Conservation (phyloP, 2,329 filamentous ascomycete species). For the Colletotrichum caudatum region DNA sequence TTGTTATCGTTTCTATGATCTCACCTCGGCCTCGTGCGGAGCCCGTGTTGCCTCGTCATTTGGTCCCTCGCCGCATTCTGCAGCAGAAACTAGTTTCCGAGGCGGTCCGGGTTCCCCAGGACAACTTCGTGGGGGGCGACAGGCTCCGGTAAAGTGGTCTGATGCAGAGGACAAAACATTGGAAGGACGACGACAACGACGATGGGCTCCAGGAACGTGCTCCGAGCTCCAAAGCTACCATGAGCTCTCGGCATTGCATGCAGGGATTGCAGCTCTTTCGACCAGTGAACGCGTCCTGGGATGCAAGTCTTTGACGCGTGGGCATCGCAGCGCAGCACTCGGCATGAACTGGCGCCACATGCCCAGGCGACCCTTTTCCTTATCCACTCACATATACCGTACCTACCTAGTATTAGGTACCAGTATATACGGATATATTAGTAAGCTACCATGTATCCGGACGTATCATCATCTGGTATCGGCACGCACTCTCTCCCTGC, state of each 20-base stretch:
- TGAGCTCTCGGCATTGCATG: slow-evolving; percentile 26
- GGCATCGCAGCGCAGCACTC: slow-evolving; percentile 26
- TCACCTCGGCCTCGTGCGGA: not conserved
- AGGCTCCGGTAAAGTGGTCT: not conserved
- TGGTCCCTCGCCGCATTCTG: slow-evolving; percentile 30
- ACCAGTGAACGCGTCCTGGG: slow-evolving; percentile 23
- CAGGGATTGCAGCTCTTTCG: slow-evolving; percentile 36
- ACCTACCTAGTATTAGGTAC: no score
- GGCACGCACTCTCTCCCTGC: no score
- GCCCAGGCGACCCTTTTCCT: not conserved
- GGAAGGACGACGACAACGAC: not conserved
- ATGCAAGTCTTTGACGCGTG: slow-evolving; percentile 37
- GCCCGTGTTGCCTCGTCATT: slow-evolving; percentile 17
- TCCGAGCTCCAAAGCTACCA: slow-evolving; percentile 2
- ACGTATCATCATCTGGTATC: no score
- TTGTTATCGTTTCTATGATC: not conserved
- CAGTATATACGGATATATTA: no score
- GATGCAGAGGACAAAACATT: not conserved
- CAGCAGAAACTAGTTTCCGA: slow-evolving; percentile 15
- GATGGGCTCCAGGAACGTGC: slow-evolving; percentile 6
- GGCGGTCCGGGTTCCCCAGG: slow-evolving; percentile 29
- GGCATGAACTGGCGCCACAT: slow-evolving; percentile 26
- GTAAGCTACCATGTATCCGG: no score
- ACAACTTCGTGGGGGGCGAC: slow-evolving; percentile 19
- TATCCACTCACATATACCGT: not conserved